phyloP scores from a whole-genome alignment of 78 protist species.

The Guillardia theta region DNA sequence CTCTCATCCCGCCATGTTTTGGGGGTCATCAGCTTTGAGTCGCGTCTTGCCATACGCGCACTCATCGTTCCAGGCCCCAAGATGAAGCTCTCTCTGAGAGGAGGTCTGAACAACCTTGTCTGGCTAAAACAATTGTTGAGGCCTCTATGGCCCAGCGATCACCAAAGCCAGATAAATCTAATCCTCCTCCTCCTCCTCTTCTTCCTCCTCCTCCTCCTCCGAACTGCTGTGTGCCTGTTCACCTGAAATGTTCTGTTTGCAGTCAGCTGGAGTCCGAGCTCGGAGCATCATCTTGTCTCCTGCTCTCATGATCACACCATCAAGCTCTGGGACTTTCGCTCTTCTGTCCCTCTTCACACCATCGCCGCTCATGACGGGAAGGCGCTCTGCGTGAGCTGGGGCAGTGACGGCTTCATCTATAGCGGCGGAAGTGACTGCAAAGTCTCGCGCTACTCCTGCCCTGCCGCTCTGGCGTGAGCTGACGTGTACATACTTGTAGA shows the following conservation, averaged over 20 bases:
- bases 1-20: neutral
- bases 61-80: neutral
- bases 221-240: neutral
- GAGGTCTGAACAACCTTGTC: conserved; percentile 9
- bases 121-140: conserved; percentile 13
- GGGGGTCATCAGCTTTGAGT: neutral
- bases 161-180: neutral
- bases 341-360: neutral
- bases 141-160: neutral
- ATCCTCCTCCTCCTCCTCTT: neutral
- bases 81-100: neutral
- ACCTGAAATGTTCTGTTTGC: neutral
- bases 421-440: neutral
- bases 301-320: neutral
- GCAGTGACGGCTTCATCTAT: neutral
- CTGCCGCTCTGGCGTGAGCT: too few relatives aligned
- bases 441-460: too few relatives aligned
- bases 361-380: conserved; percentile 4
- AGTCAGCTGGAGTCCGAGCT: neutral
- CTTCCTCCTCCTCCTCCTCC: neutral
- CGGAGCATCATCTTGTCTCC: neutral
- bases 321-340: neutral
- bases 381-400: neutral
- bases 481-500: too few relatives aligned
- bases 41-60: neutral